A percentile compares a stretch with the other conserved stretches of the same genome.
Evolutionary conservation across 768 basidiomycete species (phyloP).

Genomic region (Thelephora ganbajun): DNA sequence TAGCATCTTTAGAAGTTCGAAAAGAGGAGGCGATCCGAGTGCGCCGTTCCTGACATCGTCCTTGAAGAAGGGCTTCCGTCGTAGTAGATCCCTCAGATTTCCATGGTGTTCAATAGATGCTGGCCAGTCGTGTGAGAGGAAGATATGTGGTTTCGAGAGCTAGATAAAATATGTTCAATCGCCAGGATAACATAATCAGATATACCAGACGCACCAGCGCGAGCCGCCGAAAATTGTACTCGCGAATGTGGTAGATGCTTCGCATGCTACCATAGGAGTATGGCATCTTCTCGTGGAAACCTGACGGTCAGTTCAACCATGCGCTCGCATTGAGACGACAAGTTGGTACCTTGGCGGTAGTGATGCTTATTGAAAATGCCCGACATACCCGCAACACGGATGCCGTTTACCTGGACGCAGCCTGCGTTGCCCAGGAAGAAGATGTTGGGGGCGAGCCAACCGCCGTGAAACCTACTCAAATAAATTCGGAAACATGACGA

Average conservation of each 20-base stretch:
- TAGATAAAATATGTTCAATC: constrained; percentile 6
- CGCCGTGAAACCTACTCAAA: constrained; percentile 71
- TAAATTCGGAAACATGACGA: constrained; percentile 3
- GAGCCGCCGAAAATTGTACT: constrained; percentile 69
- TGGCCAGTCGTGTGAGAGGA: constrained; percentile 98
- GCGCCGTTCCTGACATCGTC: constrained; percentile 51
- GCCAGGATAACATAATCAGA: not conserved
- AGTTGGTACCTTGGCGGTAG: constrained; percentile 45
- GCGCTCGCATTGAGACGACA: too few relatives aligned
- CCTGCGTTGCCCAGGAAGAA: constrained; percentile 93
- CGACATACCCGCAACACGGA: constrained; percentile 81
- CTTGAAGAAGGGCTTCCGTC: constrained; percentile 66
- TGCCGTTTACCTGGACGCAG: constrained; percentile 73
- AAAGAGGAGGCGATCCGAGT: constrained; percentile 80
- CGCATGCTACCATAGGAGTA: constrained; percentile 61
- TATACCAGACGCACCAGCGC: constrained; percentile 38
- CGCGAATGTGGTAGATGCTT: constrained; percentile 84
- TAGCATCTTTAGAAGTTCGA: constrained; percentile 58
- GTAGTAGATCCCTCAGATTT: constrained; percentile 46
- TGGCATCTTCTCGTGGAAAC: constrained; percentile 72
- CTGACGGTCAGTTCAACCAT: constrained; percentile 20
- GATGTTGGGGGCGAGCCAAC: constrained; percentile 93
- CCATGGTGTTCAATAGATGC: constrained; percentile 73
- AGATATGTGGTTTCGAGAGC: constrained; percentile 56
- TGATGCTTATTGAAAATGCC: constrained; percentile 81